A percentile compares a stretch with the other conserved stretches of the same genome.
Evolutionary conservation across 1,284 basidiomycete species (phyloP).

Genomic region (Leccinum angustisporum): DNA sequence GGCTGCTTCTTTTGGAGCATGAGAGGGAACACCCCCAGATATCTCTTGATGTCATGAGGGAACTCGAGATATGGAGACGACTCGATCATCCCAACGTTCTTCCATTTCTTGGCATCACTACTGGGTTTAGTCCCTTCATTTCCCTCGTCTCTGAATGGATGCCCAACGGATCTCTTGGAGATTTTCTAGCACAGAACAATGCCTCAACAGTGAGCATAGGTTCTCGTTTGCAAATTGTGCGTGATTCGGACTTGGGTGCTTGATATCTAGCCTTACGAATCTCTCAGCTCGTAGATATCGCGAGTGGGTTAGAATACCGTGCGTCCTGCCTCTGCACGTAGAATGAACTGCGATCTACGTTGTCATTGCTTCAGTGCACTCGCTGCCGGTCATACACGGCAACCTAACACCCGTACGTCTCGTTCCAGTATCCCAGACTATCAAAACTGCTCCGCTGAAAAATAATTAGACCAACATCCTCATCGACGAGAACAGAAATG

Average conservation of each 20-base stretch:
- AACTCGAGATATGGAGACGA: slow-evolving; percentile 25
- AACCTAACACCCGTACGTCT: slow-evolving; percentile 15
- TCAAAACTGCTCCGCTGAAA: neutral
- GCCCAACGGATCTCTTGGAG: slow-evolving; percentile 13
- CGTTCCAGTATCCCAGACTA: too few species aligned
- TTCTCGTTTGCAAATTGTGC: slow-evolving; percentile 16
- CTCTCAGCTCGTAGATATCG: slow-evolving; percentile 16
- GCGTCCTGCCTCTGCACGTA: neutral
- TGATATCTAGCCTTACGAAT: neutral
- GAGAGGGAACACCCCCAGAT: neutral
- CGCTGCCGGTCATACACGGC: slow-evolving; percentile 17
- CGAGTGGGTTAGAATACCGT: slow-evolving; percentile 20
- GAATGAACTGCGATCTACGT: neutral
- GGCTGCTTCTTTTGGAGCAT: neutral
- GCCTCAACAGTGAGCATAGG: slow-evolving; percentile 1
- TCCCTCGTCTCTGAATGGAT: slow-evolving; percentile 25
- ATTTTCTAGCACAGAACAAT: slow-evolving; percentile 11
- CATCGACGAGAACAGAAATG: slow-evolving; percentile 10
- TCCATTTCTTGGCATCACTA: slow-evolving; percentile 22
- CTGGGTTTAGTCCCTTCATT: slow-evolving; percentile 13
- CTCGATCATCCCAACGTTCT: slow-evolving; percentile 23
- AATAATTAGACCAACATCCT: slow-evolving; percentile 17
- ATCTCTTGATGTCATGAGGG: slow-evolving; percentile 11
- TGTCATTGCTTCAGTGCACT: slow-evolving; percentile 10
- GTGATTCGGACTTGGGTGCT: neutral